Percentiles rank a stretch among this genome's conserved stretches.
These are phyloP conservation scores for Camellia lanceoleosa DNA, from an alignment of 148 eudicot genomes.

Conservation along the genomic window DNA sequence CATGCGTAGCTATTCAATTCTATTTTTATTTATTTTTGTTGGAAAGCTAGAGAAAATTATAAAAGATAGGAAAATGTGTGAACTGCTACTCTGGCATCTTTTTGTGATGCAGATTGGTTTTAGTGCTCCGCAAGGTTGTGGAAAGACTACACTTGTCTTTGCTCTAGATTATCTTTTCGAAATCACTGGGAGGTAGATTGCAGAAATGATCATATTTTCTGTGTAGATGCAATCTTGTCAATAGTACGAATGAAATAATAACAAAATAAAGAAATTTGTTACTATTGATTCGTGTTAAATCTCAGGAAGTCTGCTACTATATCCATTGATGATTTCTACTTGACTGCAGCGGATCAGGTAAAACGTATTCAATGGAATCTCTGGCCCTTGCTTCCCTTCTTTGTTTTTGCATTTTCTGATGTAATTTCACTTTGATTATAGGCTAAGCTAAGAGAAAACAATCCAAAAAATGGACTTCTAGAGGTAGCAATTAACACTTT, in stretches of 20 bases:
- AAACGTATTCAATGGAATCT: constrained; percentile 8
- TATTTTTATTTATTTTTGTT: too few species aligned
- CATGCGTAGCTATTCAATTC: background rate
- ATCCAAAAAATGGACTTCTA: constrained; percentile 79
- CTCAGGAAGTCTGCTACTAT: constrained; percentile 84
- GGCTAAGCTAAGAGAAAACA: constrained; percentile 80
- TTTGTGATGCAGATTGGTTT: constrained; percentile 78
- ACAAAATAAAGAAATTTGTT: constrained; percentile 3
- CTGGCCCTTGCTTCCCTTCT: constrained; percentile 12
- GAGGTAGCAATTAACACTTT: constrained; percentile 49
- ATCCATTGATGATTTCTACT: constrained; percentile 96
- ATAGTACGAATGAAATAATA: background rate
- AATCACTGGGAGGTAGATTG: constrained; percentile 66
- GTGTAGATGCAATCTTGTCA: constrained; percentile 13
- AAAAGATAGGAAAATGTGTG: background rate
- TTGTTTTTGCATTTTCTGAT: constrained; percentile 20
- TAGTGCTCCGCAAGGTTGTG: constrained; percentile 99
- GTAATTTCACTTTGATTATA: constrained; percentile 29
- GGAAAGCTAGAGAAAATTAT: too few species aligned
- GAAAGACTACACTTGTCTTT: constrained; percentile 92
- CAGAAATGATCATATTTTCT: constrained; percentile 30
- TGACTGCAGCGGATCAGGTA: constrained; percentile 95
- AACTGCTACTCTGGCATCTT: constrained; percentile 11
- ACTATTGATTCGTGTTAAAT: constrained; percentile 31
- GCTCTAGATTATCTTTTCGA: constrained; percentile 81